Evolutionary conservation across 208 protist species (phyloP).

Genomic region (Acanthamoeba sp.): DNA sequence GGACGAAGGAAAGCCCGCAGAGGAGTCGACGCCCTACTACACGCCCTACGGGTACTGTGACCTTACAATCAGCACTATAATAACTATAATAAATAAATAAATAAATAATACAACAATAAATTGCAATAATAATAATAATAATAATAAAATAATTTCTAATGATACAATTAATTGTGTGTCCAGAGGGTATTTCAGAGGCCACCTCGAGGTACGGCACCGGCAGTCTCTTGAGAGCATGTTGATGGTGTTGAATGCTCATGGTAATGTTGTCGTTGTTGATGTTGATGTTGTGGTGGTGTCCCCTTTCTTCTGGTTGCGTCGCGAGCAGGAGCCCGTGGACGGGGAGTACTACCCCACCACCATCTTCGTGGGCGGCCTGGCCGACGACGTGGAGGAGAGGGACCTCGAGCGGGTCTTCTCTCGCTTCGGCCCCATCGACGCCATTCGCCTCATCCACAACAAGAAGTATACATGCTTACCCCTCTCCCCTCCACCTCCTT

Average conservation of each 20-base stretch:
- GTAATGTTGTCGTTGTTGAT: too few relatives aligned
- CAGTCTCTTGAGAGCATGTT: too few relatives aligned
- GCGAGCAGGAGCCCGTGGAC: neutral
- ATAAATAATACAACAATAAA: too few relatives aligned
- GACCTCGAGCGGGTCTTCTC: neutral
- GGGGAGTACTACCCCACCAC: neutral
- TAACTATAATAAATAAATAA: too few relatives aligned
- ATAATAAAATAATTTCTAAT: too few relatives aligned
- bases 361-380: constrained; percentile 25
- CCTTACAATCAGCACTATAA: neutral
- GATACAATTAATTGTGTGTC: too few relatives aligned
- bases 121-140: too few relatives aligned
- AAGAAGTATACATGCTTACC: constrained; percentile 25
- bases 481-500: neutral
- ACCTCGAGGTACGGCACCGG: neutral
- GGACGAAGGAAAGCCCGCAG: neutral
- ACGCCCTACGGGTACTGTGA: neutral
- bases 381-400: neutral
- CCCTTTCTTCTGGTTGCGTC: too few relatives aligned
- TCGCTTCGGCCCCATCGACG: constrained; percentile 2
- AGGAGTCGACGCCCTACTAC: neutral
- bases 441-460: neutral
- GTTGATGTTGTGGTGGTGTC: too few relatives aligned
- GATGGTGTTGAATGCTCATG: too few relatives aligned
- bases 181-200: neutral